These are phyloP conservation scores for Xylariales sp. DNA, from an alignment of 2,329 filamentous ascomycete species.

Conservation along the genomic window DNA sequence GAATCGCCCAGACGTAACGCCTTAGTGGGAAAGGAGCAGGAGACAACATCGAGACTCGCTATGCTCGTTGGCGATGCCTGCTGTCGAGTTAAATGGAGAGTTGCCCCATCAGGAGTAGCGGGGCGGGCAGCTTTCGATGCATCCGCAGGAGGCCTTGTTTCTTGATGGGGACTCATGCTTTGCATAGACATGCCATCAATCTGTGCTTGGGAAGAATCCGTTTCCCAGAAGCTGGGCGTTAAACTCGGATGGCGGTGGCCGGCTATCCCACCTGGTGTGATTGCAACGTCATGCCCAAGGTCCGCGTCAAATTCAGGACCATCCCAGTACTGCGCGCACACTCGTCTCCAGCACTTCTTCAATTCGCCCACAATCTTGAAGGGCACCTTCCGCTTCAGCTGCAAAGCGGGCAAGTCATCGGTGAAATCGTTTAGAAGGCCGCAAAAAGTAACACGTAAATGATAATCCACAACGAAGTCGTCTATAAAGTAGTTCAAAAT, in stretches of 20 bases:
- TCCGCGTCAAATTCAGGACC: conserved; percentile 72
- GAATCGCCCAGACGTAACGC: conserved; percentile 55
- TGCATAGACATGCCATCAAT: conserved; percentile 55
- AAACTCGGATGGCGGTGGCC: conserved; percentile 68
- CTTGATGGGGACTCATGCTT: conserved; percentile 44
- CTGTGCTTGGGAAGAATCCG: conserved; percentile 56
- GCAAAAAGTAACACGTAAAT: conserved; percentile 82
- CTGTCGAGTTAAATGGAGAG: conserved; percentile 49
- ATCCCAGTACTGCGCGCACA: conserved; percentile 92
- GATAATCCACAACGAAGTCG: conserved; percentile 84
- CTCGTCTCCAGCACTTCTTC: conserved; percentile 96
- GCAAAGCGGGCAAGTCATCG: conserved; percentile 63
- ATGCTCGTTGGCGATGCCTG: conserved; percentile 67
- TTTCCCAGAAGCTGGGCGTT: conserved; percentile 67
- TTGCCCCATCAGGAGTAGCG: conserved; percentile 58
- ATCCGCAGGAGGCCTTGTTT: conserved; percentile 59
- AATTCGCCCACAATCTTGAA: conserved; percentile 92
- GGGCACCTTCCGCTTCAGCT: conserved; percentile 62
- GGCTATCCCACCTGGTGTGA: conserved; percentile 79
- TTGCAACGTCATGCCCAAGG: conserved; percentile 71
- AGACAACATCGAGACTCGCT: conserved; percentile 70
- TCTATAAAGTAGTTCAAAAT: conserved; percentile 97
- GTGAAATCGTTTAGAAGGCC: conserved; percentile 78
- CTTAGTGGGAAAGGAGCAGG: conserved; percentile 72
- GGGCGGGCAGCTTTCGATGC: conserved; percentile 61